A percentile compares a stretch with the other conserved stretches of the same genome.
These are phyloP conservation scores for Penstemon newberryi DNA, from an alignment of 257 asterid species.

Conservation along the genomic window DNA sequence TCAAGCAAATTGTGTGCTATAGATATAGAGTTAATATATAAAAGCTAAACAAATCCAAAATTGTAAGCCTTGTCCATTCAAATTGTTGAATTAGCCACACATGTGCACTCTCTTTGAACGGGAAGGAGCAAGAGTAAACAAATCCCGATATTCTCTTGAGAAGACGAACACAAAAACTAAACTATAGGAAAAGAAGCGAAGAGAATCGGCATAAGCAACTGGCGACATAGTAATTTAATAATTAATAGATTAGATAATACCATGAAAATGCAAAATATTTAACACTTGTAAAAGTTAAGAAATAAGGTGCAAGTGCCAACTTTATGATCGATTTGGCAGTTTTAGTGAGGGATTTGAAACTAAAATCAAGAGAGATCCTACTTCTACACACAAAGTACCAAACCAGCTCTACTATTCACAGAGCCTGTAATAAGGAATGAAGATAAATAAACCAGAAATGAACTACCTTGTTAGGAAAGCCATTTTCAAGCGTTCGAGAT, in stretches of 20 bases:
- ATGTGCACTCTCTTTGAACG: background rate
- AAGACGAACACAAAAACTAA: background rate
- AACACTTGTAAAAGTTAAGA: too few species aligned
- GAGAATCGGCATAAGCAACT: background rate
- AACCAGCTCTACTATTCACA: background rate
- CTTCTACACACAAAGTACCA: too few species aligned
- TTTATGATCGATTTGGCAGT: too few species aligned
- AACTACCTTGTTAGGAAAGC: slow-evolving; percentile 62
- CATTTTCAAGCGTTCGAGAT: slow-evolving; percentile 53
- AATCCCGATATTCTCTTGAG: background rate
- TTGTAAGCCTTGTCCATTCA: background rate
- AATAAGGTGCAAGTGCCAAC: too few species aligned
- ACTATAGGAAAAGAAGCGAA: background rate
- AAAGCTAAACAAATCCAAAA: background rate
- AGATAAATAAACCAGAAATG: slow-evolving; percentile 7
- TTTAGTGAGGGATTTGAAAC: too few species aligned
- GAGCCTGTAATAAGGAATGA: background rate
- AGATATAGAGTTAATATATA: background rate
- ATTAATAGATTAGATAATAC: too few species aligned
- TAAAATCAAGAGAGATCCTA: too few species aligned
- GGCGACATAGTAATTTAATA: too few species aligned
- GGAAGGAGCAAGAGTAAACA: background rate
- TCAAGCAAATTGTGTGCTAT: background rate
- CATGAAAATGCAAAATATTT: too few species aligned
- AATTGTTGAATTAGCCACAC: background rate